These are phyloP conservation scores for Tinospora cordifolia DNA, from an alignment of 164 flowering plant genomes.

Conservation along the genomic window DNA sequence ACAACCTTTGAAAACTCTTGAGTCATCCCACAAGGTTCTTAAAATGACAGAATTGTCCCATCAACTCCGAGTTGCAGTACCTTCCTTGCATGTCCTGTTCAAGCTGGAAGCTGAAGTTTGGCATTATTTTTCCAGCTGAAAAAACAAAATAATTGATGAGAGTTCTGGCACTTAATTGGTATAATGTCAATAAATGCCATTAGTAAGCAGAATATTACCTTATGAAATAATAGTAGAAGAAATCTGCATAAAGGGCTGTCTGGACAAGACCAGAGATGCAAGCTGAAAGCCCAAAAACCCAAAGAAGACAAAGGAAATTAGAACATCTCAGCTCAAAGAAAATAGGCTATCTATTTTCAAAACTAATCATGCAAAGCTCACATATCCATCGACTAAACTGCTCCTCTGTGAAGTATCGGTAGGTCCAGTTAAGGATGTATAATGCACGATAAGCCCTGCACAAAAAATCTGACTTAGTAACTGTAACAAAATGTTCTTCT, in stretches of 20 bases:
- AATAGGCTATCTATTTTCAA: neutral
- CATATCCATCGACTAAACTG: conserved; percentile 68
- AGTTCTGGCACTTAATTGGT: neutral
- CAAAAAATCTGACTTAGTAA: neutral
- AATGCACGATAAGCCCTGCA: conserved; percentile 83
- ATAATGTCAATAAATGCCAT: neutral
- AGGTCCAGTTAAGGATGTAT: conserved; percentile 83
- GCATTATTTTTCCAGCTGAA: conserved; percentile 71
- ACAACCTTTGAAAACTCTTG: conserved; percentile 2
- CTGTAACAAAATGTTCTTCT: neutral
- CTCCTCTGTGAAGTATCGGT: conserved; percentile 69
- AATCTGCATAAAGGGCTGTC: conserved; percentile 74
- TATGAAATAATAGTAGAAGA: conserved; percentile 66
- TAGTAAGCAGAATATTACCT: conserved; percentile 29
- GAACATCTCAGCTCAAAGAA: neutral
- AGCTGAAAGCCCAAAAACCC: conserved; percentile 33
- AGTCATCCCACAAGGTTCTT: conserved; percentile 6
- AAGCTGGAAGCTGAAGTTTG: conserved; percentile 65
- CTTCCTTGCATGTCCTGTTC: conserved; percentile 13
- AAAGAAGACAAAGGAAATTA: neutral
- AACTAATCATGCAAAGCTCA: conserved; percentile 20
- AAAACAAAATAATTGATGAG: conserved; percentile 7
- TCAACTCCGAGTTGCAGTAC: neutral
- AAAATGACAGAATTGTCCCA: neutral
- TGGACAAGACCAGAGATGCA: conserved; percentile 65